Evolutionary conservation across 345 rosid species (phyloP).

Genomic region (Passiflora organensis): DNA sequence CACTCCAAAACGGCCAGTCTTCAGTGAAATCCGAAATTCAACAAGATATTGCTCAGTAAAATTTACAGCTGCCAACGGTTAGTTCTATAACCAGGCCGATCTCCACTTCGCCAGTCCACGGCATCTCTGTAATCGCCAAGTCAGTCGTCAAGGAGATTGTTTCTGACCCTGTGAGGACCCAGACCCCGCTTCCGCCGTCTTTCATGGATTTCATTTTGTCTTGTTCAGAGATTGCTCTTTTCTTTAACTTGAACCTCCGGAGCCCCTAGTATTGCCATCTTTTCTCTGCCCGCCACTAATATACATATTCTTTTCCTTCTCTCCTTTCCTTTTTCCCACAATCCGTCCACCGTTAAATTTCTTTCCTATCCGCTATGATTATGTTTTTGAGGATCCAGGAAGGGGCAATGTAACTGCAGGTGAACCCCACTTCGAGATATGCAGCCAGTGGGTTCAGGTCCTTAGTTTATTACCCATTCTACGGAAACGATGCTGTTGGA

Average conservation of each 20-base stretch:
- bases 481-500: slow-evolving; percentile 70
- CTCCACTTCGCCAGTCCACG: slow-evolving; percentile 93
- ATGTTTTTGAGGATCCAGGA: slow-evolving; percentile 71
- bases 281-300: too few species aligned
- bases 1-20: too few species aligned
- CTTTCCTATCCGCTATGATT: slow-evolving; percentile 1
- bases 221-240: too few species aligned
- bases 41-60: too few species aligned
- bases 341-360: not conserved
- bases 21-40: too few species aligned
- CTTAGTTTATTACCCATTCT: slow-evolving; percentile 92
- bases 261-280: too few species aligned
- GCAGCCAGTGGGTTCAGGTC: slow-evolving; percentile 95
- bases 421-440: slow-evolving; percentile 90
- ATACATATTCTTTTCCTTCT: too few species aligned
- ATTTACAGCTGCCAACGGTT: too few species aligned
- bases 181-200: slow-evolving; percentile 96
- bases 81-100: slow-evolving; percentile 99
- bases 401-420: slow-evolving; percentile 90
- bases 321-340: not conserved
- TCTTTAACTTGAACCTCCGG: too few species aligned
- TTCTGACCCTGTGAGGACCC: slow-evolving; percentile 69
- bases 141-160: slow-evolving; percentile 94
- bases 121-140: slow-evolving; percentile 82
- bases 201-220: too few species aligned